These are phyloP conservation scores for Cladosporium oxysporum DNA, from an alignment of 2,329 filamentous ascomycete species.

Conservation along the genomic window DNA sequence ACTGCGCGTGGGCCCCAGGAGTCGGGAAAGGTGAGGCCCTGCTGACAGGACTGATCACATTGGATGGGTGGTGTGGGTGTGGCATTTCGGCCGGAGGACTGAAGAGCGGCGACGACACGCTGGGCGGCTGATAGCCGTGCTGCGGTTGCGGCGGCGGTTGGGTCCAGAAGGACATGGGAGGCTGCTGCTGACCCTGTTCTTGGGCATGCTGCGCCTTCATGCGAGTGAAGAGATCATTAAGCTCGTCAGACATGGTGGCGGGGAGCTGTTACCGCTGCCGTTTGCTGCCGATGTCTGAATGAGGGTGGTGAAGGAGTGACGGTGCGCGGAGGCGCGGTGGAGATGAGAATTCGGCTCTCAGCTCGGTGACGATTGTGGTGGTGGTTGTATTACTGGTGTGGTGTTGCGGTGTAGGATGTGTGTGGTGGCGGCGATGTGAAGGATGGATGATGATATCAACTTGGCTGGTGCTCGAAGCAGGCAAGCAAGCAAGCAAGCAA, in stretches of 20 bases:
- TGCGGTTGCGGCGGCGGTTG: constrained; percentile 24
- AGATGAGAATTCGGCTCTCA: background rate
- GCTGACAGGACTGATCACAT: constrained; percentile 59
- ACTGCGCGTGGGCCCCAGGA: constrained; percentile 43
- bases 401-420: background rate
- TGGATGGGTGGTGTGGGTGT: constrained; percentile 58
- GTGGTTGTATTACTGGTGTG: constrained; percentile 1
- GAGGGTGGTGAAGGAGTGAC: constrained; percentile 9
- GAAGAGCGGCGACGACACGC: constrained; percentile 59
- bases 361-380: background rate
- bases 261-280: constrained; percentile 19
- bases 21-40: constrained; percentile 38
- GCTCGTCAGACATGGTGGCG: constrained; percentile 20
- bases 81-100: constrained; percentile 57
- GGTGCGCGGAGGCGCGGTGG: constrained; percentile 13
- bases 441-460: constrained; percentile 17
- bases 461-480: background rate
- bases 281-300: constrained; percentile 10
- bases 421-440: background rate
- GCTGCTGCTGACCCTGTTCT: constrained; percentile 21
- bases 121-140: constrained; percentile 55
- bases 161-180: constrained; percentile 28
- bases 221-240: constrained; percentile 18
- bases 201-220: constrained; percentile 23
- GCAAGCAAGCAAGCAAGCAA: background rate